Base-by-base conservation (phyloP, 1,284 basidiomycete genomes). In the Coniferiporia sulphurascens region DNA sequence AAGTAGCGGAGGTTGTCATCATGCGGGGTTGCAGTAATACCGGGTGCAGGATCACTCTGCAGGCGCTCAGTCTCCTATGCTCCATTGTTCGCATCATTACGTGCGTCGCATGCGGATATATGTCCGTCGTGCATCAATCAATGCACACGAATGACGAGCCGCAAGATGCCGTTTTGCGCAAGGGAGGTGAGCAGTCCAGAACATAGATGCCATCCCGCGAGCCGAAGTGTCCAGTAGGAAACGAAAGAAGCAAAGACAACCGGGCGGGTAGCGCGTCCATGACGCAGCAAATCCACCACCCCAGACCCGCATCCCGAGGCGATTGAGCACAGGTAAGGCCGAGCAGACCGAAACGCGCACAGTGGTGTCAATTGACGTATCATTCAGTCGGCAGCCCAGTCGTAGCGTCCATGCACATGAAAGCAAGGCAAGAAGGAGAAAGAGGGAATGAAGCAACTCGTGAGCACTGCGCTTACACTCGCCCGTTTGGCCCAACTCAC, bases 1-100 rank as follows among this genome's bases (percentile, higher is more conserved):
- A 99, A 99, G 79, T 99, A 98, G 56, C 96, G 83, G 62, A 99
- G 78, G 76, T 99, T 99, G 71, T 99, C 96, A 13, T 99, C 95
- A 69, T 99, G 96, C 5, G 96, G 95, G 9, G 81, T 76, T 17
- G 96, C 97, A 27, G 90, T 85, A 66, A 99, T 99, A 53, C 96
- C 96, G 27, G 96, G 96, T 3, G 95, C 94, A 41, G 96, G 94
- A 75, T 99, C 96, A 48, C 93, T 87, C 56, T 96, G 87, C 36
- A 99, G 87, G 52, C 97, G 85, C 73, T 98, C 95, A 46, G 96
- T 99, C 81, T 99, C 96, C 96, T 98, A 67, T 53, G 12, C 8
- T 38, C 36, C 52, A 22, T 13, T 3, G 53, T 45, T 5, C 35
- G 9, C n/a, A 13, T 38, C 32, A 22, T 36, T 15, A n/a, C 13